Percentiles rank a stretch among this genome's conserved stretches.
phyloP scores from a whole-genome alignment of 805 yeast genomes.

The Schizosaccharomyces lindneri region DNA sequence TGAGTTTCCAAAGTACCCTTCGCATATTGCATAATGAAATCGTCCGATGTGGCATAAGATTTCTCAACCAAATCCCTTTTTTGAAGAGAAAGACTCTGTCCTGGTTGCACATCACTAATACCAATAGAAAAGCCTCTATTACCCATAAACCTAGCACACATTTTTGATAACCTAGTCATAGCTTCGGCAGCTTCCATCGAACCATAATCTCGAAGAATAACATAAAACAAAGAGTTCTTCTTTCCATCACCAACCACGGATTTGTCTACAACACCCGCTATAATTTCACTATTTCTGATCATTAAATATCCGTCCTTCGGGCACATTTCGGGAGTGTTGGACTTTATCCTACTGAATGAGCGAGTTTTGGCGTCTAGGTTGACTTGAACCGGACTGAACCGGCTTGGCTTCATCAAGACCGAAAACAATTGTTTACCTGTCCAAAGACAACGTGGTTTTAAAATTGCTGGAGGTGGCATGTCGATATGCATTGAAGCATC shows the following conservation, averaged over 20 bases:
- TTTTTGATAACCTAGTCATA: conserved; percentile 97
- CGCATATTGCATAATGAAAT: conserved; percentile 51
- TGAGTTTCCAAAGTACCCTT: conserved; percentile 85
- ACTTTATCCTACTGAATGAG: conserved; percentile 56
- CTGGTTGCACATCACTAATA: conserved; percentile 91
- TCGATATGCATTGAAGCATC: conserved; percentile 77
- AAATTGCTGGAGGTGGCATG: conserved; percentile 80
- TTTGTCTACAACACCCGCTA: conserved; percentile 93
- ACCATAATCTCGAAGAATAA: conserved; percentile 89
- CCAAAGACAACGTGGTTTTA: conserved; percentile 79
- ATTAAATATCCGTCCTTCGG: conserved; percentile 89
- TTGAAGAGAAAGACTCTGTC: conserved; percentile 40
- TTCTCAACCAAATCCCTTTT: conserved; percentile 75
- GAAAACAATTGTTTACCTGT: conserved; percentile 93
- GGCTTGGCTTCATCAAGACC: conserved; percentile 62
- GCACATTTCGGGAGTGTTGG: conserved; percentile 54
- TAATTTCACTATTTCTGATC: conserved; percentile 66
- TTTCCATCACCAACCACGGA: conserved; percentile 93
- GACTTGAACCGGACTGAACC: conserved; percentile 49
- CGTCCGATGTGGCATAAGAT: conserved; percentile 81
- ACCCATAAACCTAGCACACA: conserved; percentile 86
- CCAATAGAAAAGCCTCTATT: conserved; percentile 94
- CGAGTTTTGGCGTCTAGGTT: conserved; percentile 88
- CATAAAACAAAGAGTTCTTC: conserved; percentile 85
- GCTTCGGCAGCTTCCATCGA: conserved; percentile 85